Base-by-base conservation (phyloP, 2,329 filamentous ascomycete species). In the Monosporascus sp. region DNA sequence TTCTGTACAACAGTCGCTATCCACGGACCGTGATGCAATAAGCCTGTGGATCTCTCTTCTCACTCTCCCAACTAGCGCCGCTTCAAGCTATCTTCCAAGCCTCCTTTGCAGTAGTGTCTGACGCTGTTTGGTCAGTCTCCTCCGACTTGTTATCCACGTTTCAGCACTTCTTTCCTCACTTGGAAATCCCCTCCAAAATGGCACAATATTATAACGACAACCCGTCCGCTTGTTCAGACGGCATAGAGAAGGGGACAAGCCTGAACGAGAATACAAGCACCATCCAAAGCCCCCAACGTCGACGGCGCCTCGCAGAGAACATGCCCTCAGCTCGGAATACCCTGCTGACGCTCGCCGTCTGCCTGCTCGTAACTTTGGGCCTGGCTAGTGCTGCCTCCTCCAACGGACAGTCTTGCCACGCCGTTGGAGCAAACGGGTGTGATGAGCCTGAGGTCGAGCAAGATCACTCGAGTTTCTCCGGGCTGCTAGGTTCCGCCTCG, bases 401-500 rank as follows among this genome's bases (percentile, higher is more conserved):
- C n/a, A 52, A 58, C 11, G 56, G 64, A 51, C 54, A 64, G 49
- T 48, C 60, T 43, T 45, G 54, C 52, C 49, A 58, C 52, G 55
- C 60, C 26, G 61, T 66, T 20, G 43, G 26, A 46, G 22, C 43
- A 27, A 46, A 26, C n/a, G 51, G 49, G 17, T 50, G 52, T 7
- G 47, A 43, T 37, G 52, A 46, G 16, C 38, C 44, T 37, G 55
- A 62, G 35, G 48, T 46, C 41, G 53, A 60, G 16, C 60, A 54
- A 51, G 63, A 65, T 44, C 62, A 60, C 46, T 59, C 60, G 48
- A 70, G 69, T 19, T 81, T 86, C 70, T 74, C 79, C 58, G 76
- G 81, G 54, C 68, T 85, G 52, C 70, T 86, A 51, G 74, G 78
- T 56, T 74, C 75, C 24, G 72, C 86, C 52, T 81, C 85, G 22